These are phyloP conservation scores for Hypoxylon perforatum DNA, from an alignment of 495 filamentous ascomycete species.

Conservation along the genomic window DNA sequence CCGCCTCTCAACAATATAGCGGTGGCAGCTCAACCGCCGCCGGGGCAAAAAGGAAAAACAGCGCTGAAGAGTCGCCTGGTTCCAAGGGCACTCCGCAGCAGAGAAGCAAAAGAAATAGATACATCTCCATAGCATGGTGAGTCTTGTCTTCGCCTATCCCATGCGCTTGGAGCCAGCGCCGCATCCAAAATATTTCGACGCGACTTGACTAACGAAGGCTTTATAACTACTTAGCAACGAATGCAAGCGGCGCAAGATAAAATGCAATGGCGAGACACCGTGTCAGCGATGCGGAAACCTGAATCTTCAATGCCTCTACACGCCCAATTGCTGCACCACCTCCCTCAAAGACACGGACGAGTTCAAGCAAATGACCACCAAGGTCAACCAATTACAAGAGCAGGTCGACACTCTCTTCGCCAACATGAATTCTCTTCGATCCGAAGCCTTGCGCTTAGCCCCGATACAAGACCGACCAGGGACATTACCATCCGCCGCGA, in stretches of 20 bases:
- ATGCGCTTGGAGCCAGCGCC: conserved; percentile 5
- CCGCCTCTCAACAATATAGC: conserved; percentile 43
- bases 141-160: conserved; percentile 32
- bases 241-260: conserved; percentile 91
- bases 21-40: conserved; percentile 17
- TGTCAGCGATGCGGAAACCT: conserved; percentile 88
- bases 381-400: conserved; percentile 80
- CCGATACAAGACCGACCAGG: conserved; percentile 53
- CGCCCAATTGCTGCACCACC: conserved; percentile 85
- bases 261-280: conserved; percentile 87
- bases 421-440: conserved; percentile 73
- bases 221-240: conserved; percentile 68
- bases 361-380: conserved; percentile 79
- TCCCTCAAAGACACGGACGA: conserved; percentile 91
- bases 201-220: conserved; percentile 13
- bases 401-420: conserved; percentile 82
- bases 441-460: conserved; percentile 56
- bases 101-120: conserved; percentile 73
- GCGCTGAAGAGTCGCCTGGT: conserved; percentile 47
- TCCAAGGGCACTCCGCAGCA: conserved; percentile 55
- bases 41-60: conserved; percentile 56
- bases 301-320: conserved; percentile 83
- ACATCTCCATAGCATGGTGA: conserved; percentile 93
- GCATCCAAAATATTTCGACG: neutral
- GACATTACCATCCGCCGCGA: conserved; percentile 48